These are phyloP conservation scores for Exophiala spinifera DNA, from an alignment of 2,329 filamentous ascomycete genomes.

Conservation along the genomic window DNA sequence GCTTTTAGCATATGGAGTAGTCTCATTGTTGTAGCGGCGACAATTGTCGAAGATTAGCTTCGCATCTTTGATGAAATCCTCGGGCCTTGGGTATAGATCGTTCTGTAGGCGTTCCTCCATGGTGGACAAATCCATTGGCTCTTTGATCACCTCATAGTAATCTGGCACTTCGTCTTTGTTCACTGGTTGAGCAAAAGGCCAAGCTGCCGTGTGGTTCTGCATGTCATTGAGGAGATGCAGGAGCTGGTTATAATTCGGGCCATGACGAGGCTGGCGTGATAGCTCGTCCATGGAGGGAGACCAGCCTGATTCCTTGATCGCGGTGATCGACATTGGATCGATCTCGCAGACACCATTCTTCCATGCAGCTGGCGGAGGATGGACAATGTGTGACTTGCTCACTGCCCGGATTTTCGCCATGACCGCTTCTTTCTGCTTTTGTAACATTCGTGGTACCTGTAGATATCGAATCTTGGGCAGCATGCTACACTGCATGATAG, in stretches of 20 bases:
- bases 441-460: conserved; percentile 85
- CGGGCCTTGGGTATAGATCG: conserved; percentile 84
- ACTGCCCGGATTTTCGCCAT: conserved; percentile 92
- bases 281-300: conserved; percentile 97
- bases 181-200: conserved; percentile 92
- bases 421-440: conserved; percentile 95
- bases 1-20: conserved; percentile 88
- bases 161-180: conserved; percentile 96
- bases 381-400: conserved; percentile 81
- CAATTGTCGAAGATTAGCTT: conserved; percentile 92
- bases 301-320: conserved; percentile 91
- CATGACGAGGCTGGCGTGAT: conserved; percentile 88
- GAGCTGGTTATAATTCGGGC: conserved; percentile 92
- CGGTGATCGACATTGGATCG: conserved; percentile 79
- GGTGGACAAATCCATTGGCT: conserved; percentile 92
- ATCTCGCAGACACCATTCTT: conserved; percentile 70
- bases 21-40: conserved; percentile 93
- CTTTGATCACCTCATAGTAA: conserved; percentile 97
- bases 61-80: conserved; percentile 88
- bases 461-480: conserved; percentile 91
- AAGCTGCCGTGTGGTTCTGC: conserved; percentile 87
- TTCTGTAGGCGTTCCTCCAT: conserved; percentile 96
- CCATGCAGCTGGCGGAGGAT: conserved; percentile 83
- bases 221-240: conserved; percentile 90
- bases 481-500: conserved; percentile 99